Conservation (phyloP, 352 stramenopile genomes). For the Globisporangium ultimum region DNA sequence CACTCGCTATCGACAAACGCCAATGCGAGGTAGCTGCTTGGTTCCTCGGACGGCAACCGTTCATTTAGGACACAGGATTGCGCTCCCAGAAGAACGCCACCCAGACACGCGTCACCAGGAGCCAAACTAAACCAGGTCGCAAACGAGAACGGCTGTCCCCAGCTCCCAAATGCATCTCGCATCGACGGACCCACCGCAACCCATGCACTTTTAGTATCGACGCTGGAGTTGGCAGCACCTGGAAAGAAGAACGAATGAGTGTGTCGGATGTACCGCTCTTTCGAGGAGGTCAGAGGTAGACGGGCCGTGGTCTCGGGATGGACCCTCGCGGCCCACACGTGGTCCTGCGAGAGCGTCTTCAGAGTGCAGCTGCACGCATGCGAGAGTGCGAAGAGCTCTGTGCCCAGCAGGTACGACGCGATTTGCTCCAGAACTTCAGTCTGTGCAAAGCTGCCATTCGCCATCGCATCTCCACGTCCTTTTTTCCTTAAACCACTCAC, state of each 20-base stretch:
- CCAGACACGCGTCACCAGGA: constrained; percentile 1
- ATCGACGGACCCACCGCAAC: constrained; percentile 8
- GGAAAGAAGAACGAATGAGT: constrained; percentile 3
- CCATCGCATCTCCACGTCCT: not conserved
- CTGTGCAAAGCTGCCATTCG: not conserved
- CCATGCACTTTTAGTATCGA: not conserved
- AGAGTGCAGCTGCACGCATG: constrained; percentile 7
- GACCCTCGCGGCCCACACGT: not conserved
- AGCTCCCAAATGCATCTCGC: constrained; percentile 11
- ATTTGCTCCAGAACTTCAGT: not conserved
- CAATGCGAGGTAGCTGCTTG: constrained; percentile 13
- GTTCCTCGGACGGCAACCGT: constrained; percentile 5
- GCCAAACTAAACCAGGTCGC: constrained; percentile 23
- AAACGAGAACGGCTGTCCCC: constrained; percentile 14
- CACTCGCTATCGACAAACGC: constrained; percentile 14
- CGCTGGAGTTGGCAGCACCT: not conserved
- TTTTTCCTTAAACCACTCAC: not conserved
- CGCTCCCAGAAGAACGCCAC: constrained; percentile 5
- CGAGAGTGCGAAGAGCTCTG: constrained; percentile 13
- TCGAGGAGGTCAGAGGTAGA: not conserved
- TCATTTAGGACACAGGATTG: not conserved
- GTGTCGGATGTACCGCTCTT: constrained; percentile 3
- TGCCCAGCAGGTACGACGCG: constrained; percentile 5
- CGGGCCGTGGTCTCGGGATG: not conserved
- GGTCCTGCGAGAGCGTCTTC: constrained; percentile 3